Conservation (phyloP, 2,329 filamentous ascomycete genomes). For the Botrytis sinoallii region DNA sequence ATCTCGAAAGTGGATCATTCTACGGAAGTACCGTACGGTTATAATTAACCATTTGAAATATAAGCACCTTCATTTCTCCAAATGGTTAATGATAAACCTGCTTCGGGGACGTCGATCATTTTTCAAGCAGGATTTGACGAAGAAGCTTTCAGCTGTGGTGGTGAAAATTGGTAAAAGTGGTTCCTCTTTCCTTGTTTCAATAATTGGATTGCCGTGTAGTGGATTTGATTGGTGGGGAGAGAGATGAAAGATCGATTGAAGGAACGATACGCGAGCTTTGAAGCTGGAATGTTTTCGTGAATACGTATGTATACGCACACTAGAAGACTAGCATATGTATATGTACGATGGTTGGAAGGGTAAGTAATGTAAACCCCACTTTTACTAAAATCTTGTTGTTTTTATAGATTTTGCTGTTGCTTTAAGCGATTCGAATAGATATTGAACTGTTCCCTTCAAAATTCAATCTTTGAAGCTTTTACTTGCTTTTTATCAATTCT, state of each 20-base stretch:
- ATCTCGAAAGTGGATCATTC: background rate
- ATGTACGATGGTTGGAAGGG: no score
- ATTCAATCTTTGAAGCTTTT: no score
- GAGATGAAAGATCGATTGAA: background rate
- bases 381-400: no score
- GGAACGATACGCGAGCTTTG: conserved; percentile 1
- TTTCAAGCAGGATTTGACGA: conserved; percentile 8
- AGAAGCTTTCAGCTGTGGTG: background rate
- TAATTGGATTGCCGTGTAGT: background rate
- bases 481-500: no score
- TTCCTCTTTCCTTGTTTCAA: background rate
- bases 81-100: background rate
- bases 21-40: background rate
- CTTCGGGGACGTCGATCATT: background rate
- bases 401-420: no score
- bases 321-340: background rate
- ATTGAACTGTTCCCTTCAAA: no score
- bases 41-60: background rate
- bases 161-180: background rate
- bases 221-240: background rate
- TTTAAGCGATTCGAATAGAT: no score
- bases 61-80: background rate
- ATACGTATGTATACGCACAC: background rate
- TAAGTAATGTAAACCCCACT: no score
- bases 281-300: background rate